Conservation (phyloP, 441 rosid species). For the Erodium texanum region DNA sequence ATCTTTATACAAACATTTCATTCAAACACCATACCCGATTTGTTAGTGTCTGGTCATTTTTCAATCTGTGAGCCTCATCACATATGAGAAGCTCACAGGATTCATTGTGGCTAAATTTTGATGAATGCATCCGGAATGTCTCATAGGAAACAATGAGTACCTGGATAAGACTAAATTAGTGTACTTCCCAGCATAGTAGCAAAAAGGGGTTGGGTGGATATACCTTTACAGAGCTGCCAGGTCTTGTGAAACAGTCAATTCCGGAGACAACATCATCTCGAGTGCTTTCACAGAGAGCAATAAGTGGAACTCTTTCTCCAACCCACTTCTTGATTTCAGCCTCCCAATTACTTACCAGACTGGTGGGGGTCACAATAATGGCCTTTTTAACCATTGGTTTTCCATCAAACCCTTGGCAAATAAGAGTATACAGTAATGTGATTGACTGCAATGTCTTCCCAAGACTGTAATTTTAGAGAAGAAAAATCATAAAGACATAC, state of each 20-base stretch:
- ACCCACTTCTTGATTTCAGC: slow-evolving; percentile 95
- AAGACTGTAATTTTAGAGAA: slow-evolving; percentile 47
- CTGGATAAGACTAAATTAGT: slow-evolving; percentile 35
- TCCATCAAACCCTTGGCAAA: slow-evolving; percentile 85
- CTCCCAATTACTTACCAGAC: slow-evolving; percentile 99
- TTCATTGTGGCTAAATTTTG: slow-evolving; percentile 64
- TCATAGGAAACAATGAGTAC: slow-evolving; percentile 91
- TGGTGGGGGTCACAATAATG: slow-evolving; percentile 94
- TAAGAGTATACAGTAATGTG: slow-evolving; percentile 78
- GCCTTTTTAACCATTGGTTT: slow-evolving; percentile 88
- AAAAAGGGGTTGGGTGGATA: slow-evolving; percentile 16
- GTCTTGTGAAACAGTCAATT: slow-evolving; percentile 68
- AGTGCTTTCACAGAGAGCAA: slow-evolving; percentile 93
- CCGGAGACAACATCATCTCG: slow-evolving; percentile 88
- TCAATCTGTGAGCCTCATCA: slow-evolving; percentile 97
- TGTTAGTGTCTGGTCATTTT: slow-evolving; percentile 90
- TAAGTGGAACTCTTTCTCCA: slow-evolving; percentile 75
- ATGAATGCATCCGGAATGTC: slow-evolving; percentile 94
- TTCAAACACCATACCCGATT: slow-evolving; percentile 54
- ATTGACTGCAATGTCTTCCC: slow-evolving; percentile 98
- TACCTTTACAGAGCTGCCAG: slow-evolving; percentile 67
- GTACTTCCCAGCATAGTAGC: slow-evolving; percentile 16
- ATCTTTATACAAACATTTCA: slow-evolving; percentile 13
- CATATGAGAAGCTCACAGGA: slow-evolving; percentile 95
- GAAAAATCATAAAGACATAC: slow-evolving; percentile 9